phyloP scores from a whole-genome alignment of 345 rosid species.

The Atalantia buxifolia region DNA sequence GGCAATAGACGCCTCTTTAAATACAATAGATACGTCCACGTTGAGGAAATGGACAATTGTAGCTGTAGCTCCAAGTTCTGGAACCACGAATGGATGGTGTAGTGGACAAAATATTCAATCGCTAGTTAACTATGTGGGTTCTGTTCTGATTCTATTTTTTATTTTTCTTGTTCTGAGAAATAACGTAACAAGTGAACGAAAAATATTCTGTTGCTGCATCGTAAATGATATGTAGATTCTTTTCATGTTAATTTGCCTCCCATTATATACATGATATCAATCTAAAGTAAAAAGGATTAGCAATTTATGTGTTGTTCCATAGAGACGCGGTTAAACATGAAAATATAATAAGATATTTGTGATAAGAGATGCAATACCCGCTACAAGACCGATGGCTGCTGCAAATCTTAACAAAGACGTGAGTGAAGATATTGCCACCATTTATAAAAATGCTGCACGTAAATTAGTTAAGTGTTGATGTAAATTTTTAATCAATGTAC shows the following conservation, averaged over 20 bases:
- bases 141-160: not conserved
- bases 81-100: not conserved
- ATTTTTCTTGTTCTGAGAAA: not conserved
- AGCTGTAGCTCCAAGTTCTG: not conserved
- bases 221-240: not conserved
- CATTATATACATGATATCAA: too few species aligned
- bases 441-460: not conserved
- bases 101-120: not conserved
- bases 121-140: slow-evolving; percentile 11
- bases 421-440: not conserved
- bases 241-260: not conserved
- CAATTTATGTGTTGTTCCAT: too few species aligned
- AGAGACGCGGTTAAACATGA: too few species aligned
- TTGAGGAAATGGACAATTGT: not conserved
- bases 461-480: not conserved
- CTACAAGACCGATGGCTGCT: too few species aligned
- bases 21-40: not conserved
- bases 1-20: not conserved
- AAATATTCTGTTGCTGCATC: slow-evolving; percentile 5
- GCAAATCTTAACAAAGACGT: too few species aligned
- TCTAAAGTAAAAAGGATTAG: too few species aligned
- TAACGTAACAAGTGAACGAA: not conserved
- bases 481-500: too few species aligned
- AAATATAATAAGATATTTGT: too few species aligned
- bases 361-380: too few species aligned